Evolutionary conservation across 805 yeast genomes (phyloP).

Genomic region (Suhomyces tanzawaensis): DNA sequence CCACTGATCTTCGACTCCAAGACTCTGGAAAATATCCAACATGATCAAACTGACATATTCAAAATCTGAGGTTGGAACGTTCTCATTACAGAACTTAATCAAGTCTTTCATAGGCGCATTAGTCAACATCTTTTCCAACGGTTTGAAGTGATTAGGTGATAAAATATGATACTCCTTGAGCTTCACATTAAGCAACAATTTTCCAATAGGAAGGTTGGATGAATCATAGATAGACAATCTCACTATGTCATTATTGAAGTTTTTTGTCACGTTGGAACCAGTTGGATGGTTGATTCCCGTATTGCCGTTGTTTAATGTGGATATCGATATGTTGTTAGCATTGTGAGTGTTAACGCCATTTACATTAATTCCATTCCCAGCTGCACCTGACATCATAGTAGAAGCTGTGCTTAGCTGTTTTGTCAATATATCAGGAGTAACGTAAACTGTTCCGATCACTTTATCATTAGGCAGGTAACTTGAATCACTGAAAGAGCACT

Average conservation of each 20-base stretch:
- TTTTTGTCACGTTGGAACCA: background rate
- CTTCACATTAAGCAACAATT: conserved; percentile 50
- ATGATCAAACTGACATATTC: conserved; percentile 58
- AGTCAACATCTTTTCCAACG: conserved; percentile 59
- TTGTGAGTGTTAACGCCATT: conserved; percentile 14
- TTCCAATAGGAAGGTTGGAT: conserved; percentile 51
- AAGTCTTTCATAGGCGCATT: conserved; percentile 53
- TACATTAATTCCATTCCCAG: conserved; percentile 22
- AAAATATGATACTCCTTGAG: conserved; percentile 56
- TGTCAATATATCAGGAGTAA: conserved; percentile 50
- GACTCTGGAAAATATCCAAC: conserved; percentile 71
- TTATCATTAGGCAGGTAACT: conserved; percentile 34
- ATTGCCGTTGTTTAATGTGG: conserved; percentile 1
- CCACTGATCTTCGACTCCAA: conserved; percentile 70
- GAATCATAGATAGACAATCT: conserved; percentile 46
- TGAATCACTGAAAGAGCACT: conserved; percentile 20
- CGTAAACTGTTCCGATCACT: conserved; percentile 51
- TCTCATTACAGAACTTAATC: conserved; percentile 45
- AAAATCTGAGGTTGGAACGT: conserved; percentile 41
- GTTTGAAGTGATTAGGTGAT: conserved; percentile 56
- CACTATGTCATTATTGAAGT: conserved; percentile 33
- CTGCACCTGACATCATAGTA: conserved; percentile 29
- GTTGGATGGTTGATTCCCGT: background rate
- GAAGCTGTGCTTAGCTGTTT: conserved; percentile 30
- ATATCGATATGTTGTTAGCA: conserved; percentile 5